phyloP scores from a whole-genome alignment of 2,329 filamentous ascomycete species.

The Bipolaris victoriae region DNA sequence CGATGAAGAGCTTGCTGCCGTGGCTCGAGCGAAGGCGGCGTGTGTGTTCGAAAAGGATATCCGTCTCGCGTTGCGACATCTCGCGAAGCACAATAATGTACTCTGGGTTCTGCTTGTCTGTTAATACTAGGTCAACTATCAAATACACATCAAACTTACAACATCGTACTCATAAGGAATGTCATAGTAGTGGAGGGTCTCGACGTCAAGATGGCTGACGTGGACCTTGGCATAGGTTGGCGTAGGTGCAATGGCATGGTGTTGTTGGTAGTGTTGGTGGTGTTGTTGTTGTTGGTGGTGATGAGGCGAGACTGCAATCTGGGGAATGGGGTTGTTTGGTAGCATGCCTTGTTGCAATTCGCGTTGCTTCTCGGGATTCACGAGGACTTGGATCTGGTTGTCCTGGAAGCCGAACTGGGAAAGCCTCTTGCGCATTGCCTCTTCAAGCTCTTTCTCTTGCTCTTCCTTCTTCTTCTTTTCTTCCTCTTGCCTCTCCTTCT shows the following conservation, averaged over 20 bases:
- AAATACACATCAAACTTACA: constrained; percentile 43
- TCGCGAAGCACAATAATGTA: constrained; percentile 59
- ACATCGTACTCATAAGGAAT: constrained; percentile 57
- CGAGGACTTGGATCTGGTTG: constrained; percentile 56
- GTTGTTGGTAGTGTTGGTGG: constrained; percentile 8
- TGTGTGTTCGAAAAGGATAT: constrained; percentile 59
- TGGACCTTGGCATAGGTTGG: constrained; percentile 58
- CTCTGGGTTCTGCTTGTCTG: constrained; percentile 45
- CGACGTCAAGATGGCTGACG: constrained; percentile 53
- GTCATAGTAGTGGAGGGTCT: constrained; percentile 56
- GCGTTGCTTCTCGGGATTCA: constrained; percentile 54
- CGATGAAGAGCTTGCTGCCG: constrained; percentile 49
- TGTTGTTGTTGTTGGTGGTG: constrained; percentile 9
- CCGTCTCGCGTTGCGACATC: constrained; percentile 56
- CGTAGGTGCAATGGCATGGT: constrained; percentile 22
- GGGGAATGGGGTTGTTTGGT: constrained; percentile 41
- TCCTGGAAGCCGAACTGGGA: constrained; percentile 55
- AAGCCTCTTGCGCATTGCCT: constrained; percentile 54
- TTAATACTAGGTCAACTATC: constrained; percentile 5
- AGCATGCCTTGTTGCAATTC: constrained; percentile 46
- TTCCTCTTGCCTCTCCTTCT: constrained; percentile 51
- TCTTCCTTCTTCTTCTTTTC: constrained; percentile 50
- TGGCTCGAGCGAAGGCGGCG: constrained; percentile 49
- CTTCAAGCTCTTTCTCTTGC: constrained; percentile 52
- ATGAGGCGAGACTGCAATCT: constrained; percentile 6